A percentile compares a stretch with the other conserved stretches of the same genome.
phyloP scores from a whole-genome alignment of 352 stramenopile species.

The Globisporangium yorkense region DNA sequence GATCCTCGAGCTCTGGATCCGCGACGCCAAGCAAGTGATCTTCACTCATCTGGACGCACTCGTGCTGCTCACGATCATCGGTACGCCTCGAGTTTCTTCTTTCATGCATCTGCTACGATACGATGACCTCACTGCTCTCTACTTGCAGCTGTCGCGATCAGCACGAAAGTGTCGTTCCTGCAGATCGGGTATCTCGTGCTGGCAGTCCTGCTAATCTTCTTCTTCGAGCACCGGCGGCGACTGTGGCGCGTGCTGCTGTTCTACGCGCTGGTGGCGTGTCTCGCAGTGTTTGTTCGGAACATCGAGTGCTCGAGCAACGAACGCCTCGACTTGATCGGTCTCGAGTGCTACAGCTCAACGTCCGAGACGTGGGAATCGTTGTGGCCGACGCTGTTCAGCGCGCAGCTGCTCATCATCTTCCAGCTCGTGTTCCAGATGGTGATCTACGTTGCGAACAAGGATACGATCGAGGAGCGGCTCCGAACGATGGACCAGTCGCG shows the following conservation, averaged over 20 bases:
- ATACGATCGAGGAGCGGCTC: conserved; percentile 62
- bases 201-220: conserved; percentile 71
- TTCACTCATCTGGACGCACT: conserved; percentile 74
- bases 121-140: no score
- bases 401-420: conserved; percentile 79
- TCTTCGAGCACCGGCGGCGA: conserved; percentile 68
- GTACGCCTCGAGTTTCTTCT: conserved; percentile 17
- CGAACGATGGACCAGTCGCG: conserved; percentile 50
- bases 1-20: conserved; percentile 51
- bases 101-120: no score
- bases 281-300: conserved; percentile 75
- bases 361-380: conserved; percentile 60
- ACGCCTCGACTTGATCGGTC: conserved; percentile 51
- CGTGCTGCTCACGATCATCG: conserved; percentile 76
- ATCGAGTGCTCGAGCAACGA: conserved; percentile 48
- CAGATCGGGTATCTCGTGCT: conserved; percentile 83
- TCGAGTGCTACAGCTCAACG: conserved; percentile 61
- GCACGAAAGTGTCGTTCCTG: conserved; percentile 74
- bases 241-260: conserved; percentile 76
- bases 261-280: conserved; percentile 66
- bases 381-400: conserved; percentile 77
- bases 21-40: conserved; percentile 67
- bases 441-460: conserved; percentile 72
- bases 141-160: conserved; percentile 61
- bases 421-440: conserved; percentile 84